Evolutionary conservation across 2,329 filamentous ascomycete species (phyloP), one percentile per base, ranked within the genome.

Genomic region (Ascochyta koolunga): DNA sequence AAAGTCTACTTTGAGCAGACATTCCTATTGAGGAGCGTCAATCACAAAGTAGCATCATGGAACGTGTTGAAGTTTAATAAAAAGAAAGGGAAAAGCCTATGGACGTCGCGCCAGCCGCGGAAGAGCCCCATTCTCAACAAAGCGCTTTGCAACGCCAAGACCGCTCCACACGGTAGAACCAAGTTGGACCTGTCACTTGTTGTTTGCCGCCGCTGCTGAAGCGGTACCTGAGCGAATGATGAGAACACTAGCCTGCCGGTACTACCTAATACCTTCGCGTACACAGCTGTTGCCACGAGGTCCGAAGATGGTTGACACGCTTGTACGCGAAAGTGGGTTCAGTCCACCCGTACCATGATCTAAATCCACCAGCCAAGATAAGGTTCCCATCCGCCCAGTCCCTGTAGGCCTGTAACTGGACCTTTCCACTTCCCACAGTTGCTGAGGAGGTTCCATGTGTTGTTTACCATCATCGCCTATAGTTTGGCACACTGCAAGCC

Each of bases 221-320:
- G 45, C 45, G 45, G 45, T 46, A 37, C 24, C 13, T 16, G 11
- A 18, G 32, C 37, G 29, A 19, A 29, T 25, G 27, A 40, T 35
- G 35, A 18, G 15, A n/a, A n/a, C 15, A 18, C 35, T 15, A 25
- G 19, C 42, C 29, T 41, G 39, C 31, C 16, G 29, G n/a, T 44
- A 31, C 19, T 31, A 29, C n/a, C 44, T 22, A 45, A 10, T 41
- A 32, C 48, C 24, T 24, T 54, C 51, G 44, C 38, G 22, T 39
- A 48, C 19, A 41, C 5, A 15, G 11, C 16, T 21, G 21, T 10
- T 32, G 24, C 24, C 19, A 24, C 29, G 50, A 48, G 24, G 51
- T 45, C 49, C 45, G 37, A 41, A 40, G 45, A 50, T 19, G 39
- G 44, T 54, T 54, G 51, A 40, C 39, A 50, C 51, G 45, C 51